These are phyloP conservation scores for Suillus cothurnatus DNA, from an alignment of 768 basidiomycete species.

Conservation along the genomic window DNA sequence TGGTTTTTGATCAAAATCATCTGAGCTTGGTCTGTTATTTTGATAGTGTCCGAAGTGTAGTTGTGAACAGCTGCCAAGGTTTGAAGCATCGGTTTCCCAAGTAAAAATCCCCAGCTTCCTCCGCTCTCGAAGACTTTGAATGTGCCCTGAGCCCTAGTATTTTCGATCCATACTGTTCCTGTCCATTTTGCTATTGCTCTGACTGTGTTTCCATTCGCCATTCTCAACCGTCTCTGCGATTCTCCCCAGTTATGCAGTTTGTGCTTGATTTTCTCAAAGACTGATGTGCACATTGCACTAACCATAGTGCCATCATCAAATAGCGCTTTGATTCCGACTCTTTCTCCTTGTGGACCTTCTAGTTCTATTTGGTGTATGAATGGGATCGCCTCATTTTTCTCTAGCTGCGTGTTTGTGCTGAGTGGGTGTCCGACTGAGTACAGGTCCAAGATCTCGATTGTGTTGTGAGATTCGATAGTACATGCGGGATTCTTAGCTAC, in stretches of 20 bases:
- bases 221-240: conserved; percentile 26
- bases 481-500: not conserved
- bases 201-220: conserved; percentile 33
- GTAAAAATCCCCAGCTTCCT: conserved; percentile 30
- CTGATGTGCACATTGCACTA: conserved; percentile 24
- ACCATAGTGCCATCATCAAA: conserved; percentile 37
- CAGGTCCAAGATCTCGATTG: not conserved
- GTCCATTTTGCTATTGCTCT: conserved; percentile 14
- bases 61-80: conserved; percentile 28
- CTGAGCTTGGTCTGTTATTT: fast-evolving
- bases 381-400: not conserved
- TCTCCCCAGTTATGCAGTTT: conserved; percentile 10
- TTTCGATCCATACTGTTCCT: not conserved
- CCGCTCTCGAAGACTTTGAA: conserved; percentile 24
- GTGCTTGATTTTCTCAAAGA: conserved; percentile 11
- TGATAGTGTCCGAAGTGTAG: conserved; percentile 16
- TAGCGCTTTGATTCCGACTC: conserved; percentile 12
- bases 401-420: not conserved
- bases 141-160: no score
- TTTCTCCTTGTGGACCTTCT: conserved; percentile 20
- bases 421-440: not conserved
- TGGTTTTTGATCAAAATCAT: fast-evolving
- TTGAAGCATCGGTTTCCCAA: conserved; percentile 32
- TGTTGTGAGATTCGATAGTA: not conserved
- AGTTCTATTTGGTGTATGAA: not conserved